These are phyloP conservation scores for Xylaria intraflava DNA, from an alignment of 495 filamentous ascomycete genomes.

Conservation along the genomic window DNA sequence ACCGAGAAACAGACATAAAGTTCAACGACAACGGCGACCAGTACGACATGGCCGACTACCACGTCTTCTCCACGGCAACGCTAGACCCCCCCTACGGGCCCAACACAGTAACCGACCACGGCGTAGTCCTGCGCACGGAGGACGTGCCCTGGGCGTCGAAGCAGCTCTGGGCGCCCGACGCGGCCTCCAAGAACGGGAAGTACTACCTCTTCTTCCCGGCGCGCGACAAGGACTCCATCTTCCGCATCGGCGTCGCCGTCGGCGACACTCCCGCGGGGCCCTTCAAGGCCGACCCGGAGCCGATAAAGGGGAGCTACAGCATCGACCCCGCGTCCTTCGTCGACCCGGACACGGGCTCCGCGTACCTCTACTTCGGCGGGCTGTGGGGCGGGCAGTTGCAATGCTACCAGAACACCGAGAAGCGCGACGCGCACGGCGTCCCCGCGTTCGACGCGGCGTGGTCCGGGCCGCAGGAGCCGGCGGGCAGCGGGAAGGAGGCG, in stretches of 20 bases:
- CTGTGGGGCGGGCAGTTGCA: slow-evolving; percentile 68
- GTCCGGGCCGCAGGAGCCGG: slow-evolving; percentile 49
- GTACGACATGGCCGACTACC: slow-evolving; percentile 72
- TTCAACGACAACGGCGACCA: slow-evolving; percentile 78
- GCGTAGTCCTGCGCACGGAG: slow-evolving; percentile 45
- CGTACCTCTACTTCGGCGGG: slow-evolving; percentile 60
- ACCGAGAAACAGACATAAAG: slow-evolving; percentile 53
- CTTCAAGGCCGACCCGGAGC: slow-evolving; percentile 50
- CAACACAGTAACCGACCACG: slow-evolving; percentile 49
- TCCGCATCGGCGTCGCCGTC: slow-evolving; percentile 59
- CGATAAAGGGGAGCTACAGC: slow-evolving; percentile 53
- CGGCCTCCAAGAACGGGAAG: slow-evolving; percentile 50
- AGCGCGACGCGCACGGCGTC: slow-evolving; percentile 38
- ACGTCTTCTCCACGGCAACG: slow-evolving; percentile 49
- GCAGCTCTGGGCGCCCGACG: slow-evolving; percentile 61
- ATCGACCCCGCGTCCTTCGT: slow-evolving; percentile 62
- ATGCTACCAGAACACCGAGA: slow-evolving; percentile 40
- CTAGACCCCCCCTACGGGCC: slow-evolving; percentile 35
- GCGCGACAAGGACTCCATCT: slow-evolving; percentile 50
- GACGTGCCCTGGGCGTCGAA: slow-evolving; percentile 59
- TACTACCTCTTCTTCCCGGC: slow-evolving; percentile 63
- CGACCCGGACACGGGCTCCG: slow-evolving; percentile 49
- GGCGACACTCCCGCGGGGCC: slow-evolving; percentile 50
- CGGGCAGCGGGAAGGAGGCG: slow-evolving; percentile 41
- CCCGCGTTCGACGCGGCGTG: slow-evolving; percentile 43